Conservation (phyloP, 352 stramenopile genomes). For the Phytophthora macrochlamydospora region DNA sequence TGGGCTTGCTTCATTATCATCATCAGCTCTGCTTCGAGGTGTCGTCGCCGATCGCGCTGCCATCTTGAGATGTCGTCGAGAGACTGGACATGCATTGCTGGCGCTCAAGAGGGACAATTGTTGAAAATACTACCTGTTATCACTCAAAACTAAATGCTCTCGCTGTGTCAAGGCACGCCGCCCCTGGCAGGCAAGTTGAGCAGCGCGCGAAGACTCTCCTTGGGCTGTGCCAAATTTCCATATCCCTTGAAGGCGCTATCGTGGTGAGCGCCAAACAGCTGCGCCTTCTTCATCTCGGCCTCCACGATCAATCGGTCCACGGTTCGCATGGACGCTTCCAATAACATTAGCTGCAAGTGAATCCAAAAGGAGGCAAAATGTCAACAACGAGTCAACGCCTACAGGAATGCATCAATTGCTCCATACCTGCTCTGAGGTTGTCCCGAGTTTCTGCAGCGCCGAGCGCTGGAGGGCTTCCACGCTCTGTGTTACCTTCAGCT, state of each 20-base stretch:
- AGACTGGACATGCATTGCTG: constrained; percentile 7
- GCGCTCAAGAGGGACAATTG: background rate
- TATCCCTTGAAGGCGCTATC: constrained; percentile 83
- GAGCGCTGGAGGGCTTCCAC: constrained; percentile 54
- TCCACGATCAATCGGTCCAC: constrained; percentile 70
- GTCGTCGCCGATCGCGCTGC: constrained; percentile 28
- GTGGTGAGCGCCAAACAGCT: constrained; percentile 77
- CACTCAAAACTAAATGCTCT: constrained; percentile 15
- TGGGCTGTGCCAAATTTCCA: constrained; percentile 56
- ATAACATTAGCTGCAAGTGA: constrained; percentile 46
- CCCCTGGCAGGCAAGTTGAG: constrained; percentile 36
- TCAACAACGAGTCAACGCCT: background rate
- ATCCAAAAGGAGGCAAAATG: background rate
- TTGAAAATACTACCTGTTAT: constrained; percentile 21
- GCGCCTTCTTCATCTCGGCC: constrained; percentile 69
- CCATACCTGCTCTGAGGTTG: constrained; percentile 49
- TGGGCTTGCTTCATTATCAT: constrained; percentile 14
- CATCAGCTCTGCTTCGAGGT: constrained; percentile 5
- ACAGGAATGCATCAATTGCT: too few relatives aligned
- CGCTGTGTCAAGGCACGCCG: constrained; percentile 16
- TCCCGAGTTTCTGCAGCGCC: constrained; percentile 45
- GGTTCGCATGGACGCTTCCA: constrained; percentile 69
- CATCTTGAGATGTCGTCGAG: constrained; percentile 30
- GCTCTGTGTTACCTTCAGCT: constrained; percentile 50
- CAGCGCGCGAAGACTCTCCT: constrained; percentile 72